These are phyloP conservation scores for Tuber magnatum DNA, from an alignment of 495 filamentous ascomycete genomes.

Conservation along the genomic window DNA sequence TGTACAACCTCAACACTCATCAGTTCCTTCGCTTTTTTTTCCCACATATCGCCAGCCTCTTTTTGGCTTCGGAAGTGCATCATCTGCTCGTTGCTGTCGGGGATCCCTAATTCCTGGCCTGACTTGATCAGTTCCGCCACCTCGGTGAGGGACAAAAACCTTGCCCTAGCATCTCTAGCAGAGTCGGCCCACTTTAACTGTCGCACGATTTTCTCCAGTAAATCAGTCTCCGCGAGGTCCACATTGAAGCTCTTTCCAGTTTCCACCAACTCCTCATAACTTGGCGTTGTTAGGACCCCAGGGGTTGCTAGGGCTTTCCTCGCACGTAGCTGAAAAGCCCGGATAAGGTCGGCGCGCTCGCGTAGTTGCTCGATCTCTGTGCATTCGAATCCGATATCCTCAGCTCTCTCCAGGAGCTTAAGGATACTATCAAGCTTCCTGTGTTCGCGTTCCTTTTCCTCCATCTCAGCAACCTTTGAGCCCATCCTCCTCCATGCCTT, in stretches of 20 bases:
- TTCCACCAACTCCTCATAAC: slow-evolving; percentile 85
- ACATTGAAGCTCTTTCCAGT: slow-evolving; percentile 83
- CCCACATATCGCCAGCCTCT: slow-evolving; percentile 75
- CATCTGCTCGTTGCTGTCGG: slow-evolving; percentile 69
- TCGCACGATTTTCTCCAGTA: slow-evolving; percentile 68
- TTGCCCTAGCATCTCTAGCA: slow-evolving; percentile 56
- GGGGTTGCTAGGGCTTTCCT: slow-evolving; percentile 58
- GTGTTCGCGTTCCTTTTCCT: slow-evolving; percentile 81
- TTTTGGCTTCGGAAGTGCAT: slow-evolving; percentile 66
- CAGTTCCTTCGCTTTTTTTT: slow-evolving; percentile 85
- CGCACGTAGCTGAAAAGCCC: slow-evolving; percentile 75
- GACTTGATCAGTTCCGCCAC: slow-evolving; percentile 69
- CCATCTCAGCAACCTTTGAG: slow-evolving; percentile 66
- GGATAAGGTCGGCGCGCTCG: slow-evolving; percentile 81
- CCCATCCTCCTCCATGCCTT: slow-evolving; percentile 71
- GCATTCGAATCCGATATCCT: slow-evolving; percentile 88
- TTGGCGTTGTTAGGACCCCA: slow-evolving; percentile 54
- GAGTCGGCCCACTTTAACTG: slow-evolving; percentile 85
- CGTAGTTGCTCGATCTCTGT: slow-evolving; percentile 80
- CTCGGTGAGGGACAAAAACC: slow-evolving; percentile 63
- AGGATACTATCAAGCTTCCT: slow-evolving; percentile 86
- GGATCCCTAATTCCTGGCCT: slow-evolving; percentile 66
- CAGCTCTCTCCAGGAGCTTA: slow-evolving; percentile 73
- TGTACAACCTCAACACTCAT: slow-evolving; percentile 83
- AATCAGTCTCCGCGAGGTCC: slow-evolving; percentile 86